phyloP scores from a whole-genome alignment of 2,329 filamentous ascomycete species.

The Diplocarpon mali region DNA sequence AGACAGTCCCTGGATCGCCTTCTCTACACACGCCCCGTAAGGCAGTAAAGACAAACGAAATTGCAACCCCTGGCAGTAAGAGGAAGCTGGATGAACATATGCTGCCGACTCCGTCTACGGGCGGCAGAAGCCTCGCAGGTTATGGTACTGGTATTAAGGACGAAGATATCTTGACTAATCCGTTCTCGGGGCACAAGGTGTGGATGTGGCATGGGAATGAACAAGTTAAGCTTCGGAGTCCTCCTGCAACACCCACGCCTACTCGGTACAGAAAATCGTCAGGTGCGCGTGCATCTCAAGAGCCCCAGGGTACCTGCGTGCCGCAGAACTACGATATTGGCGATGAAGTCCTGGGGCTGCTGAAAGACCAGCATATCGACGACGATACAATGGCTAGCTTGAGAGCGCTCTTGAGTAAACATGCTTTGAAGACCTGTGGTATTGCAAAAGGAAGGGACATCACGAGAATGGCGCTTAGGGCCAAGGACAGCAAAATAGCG shows the following conservation, averaged over 20 bases:
- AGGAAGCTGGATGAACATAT: slow-evolving; percentile 20
- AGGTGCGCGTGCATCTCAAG: not conserved
- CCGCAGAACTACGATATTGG: slow-evolving; percentile 29
- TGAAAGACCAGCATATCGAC: slow-evolving; percentile 34
- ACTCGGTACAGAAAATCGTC: slow-evolving; percentile 15
- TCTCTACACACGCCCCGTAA: slow-evolving; percentile 23
- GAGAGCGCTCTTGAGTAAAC: slow-evolving; percentile 36
- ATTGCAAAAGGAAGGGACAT: slow-evolving; percentile 55
- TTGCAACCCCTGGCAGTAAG: slow-evolving; percentile 22
- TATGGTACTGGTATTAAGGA: slow-evolving; percentile 4
- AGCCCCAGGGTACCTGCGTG: not conserved
- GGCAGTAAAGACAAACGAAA: slow-evolving; percentile 10
- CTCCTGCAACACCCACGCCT: slow-evolving; percentile 21
- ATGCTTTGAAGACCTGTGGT: slow-evolving; percentile 49
- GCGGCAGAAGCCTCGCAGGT: not conserved
- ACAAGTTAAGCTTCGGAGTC: slow-evolving; percentile 12
- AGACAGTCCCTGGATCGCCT: slow-evolving; percentile 1
- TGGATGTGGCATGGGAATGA: slow-evolving; percentile 20
- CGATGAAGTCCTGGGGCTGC: slow-evolving; percentile 38
- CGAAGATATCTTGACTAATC: slow-evolving; percentile 18
- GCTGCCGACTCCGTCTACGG: slow-evolving; percentile 22
- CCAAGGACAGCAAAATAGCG: slow-evolving; percentile 52
- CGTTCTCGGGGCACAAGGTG: slow-evolving; percentile 11
- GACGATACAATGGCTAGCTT: slow-evolving; percentile 31
- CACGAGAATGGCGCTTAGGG: slow-evolving; percentile 47